Evolutionary conservation across 345 rosid genomes (phyloP), one percentile per base, ranked within the genome.

Genomic region (Rhodomyrtus tomentosa): DNA sequence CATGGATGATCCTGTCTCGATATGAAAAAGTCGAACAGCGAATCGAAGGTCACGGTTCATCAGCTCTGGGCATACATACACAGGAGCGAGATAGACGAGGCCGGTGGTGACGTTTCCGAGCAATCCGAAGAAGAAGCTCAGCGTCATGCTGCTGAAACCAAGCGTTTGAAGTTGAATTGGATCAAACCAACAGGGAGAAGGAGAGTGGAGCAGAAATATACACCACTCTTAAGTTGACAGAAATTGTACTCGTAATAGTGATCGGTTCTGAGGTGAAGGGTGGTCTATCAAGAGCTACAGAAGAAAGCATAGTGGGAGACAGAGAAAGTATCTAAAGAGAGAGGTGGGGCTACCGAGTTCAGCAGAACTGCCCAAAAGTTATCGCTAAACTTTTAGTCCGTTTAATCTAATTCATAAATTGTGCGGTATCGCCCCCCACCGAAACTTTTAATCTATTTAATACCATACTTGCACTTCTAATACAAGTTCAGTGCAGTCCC

Each of bases 31-130:
- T 36, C 20, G 40, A 68, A 68, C 58, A 20, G 25, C 45, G 40
- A 68, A 68, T 18, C 25, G 79, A 68, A 36, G 79, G 25, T 36
- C 79, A 20, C 4, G 45, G 79, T 4, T 68, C 79, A 36, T 68
- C 79, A 10, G 25, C 45, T 18, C 5, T 20, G 3, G 50, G 87
- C 95, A 91, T 86, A 94, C 95, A 91, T 86, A 94, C 98, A 85
- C 87, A 5, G 98, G 95, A 80, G 98, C 87, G 84, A 95, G 96
- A 87, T 92, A 94, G 86, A 95, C 86, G 29, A 95, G 91, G 12
- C 95, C 89, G 10, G 98, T 90, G 12, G 92, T 93, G 88, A 94
- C 10, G 52, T 85, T 87, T 89, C 94, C 94, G 83, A 92, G 84
- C 62, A 90, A 18, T 11, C 92, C 93, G 25, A 92, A 68, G 81